phyloP scores from a whole-genome alignment of 768 basidiomycete genomes.

The Phanerodontia chrysosporium region DNA sequence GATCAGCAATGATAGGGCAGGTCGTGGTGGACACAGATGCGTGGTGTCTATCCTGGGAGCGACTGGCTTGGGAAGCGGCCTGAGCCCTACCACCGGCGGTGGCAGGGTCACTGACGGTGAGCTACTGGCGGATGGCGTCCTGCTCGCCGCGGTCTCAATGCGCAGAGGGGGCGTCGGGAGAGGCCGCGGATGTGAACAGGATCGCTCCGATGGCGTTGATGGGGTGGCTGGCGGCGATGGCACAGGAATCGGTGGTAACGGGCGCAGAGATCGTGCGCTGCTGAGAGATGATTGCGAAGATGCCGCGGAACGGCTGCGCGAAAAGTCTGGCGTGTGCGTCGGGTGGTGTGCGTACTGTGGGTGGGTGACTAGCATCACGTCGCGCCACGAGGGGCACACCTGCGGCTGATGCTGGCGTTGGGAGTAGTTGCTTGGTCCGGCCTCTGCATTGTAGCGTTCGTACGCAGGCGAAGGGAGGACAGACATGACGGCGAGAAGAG shows the following conservation, averaged over 20 bases:
- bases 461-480: neutral
- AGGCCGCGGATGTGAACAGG: neutral
- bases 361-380: neutral
- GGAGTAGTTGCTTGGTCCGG: neutral
- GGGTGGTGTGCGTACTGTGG: neutral
- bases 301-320: neutral
- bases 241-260: constrained; percentile 1
- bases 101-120: too few species aligned
- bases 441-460: neutral
- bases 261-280: neutral
- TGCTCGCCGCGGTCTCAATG: neutral
- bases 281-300: neutral
- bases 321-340: neutral
- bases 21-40: neutral
- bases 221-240: neutral
- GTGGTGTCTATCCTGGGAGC: neutral
- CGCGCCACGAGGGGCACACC: neutral
- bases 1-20: constrained; percentile 1
- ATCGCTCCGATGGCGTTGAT: neutral
- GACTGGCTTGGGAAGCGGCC: neutral
- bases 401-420: neutral
- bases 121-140: neutral
- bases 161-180: constrained; percentile 4
- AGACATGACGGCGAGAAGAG: neutral
- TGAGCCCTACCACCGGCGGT: neutral